Evolutionary conservation across 306 rosid species (phyloP).

Genomic region (Quercus variabilis): DNA sequence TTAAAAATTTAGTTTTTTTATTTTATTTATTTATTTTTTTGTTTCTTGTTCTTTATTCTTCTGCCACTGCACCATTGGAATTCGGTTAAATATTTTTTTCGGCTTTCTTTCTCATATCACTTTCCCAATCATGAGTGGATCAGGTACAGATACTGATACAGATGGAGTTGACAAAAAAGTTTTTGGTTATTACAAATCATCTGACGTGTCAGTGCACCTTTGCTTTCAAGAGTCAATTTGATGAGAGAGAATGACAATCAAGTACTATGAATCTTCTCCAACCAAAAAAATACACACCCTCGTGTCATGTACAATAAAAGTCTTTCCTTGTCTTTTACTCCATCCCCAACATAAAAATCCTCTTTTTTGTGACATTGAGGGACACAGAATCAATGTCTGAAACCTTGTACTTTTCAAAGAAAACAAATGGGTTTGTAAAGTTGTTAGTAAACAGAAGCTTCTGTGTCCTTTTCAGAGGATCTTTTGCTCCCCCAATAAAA

Average conservation of each 20-base stretch:
- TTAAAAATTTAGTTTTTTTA: neutral
- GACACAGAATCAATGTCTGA: conserved; percentile 27
- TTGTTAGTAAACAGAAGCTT: conserved; percentile 11
- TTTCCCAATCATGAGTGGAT: conserved; percentile 23
- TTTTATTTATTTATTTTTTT: neutral
- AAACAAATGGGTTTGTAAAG: conserved; percentile 7
- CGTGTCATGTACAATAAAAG: conserved; percentile 12
- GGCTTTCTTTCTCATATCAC: conserved; percentile 21
- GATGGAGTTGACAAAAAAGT: conserved; percentile 19
- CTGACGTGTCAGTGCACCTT: conserved; percentile 14
- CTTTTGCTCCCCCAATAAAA: conserved; percentile 14
- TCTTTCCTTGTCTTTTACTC: conserved; percentile 34
- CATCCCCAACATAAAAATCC: conserved; percentile 1
- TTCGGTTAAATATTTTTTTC: neutral
- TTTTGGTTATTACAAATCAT: neutral
- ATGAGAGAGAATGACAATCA: neutral
- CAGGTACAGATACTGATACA: conserved; percentile 26
- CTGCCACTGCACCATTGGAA: neutral
- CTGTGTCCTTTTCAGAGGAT: conserved; percentile 11
- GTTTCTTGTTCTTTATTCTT: neutral
- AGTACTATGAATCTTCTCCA: neutral
- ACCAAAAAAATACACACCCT: neutral
- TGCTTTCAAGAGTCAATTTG: conserved; percentile 5
- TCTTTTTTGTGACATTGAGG: conserved; percentile 6
- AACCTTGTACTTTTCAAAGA: conserved; percentile 24